A percentile compares a stretch with the other conserved stretches of the same genome.
Conservation (phyloP, 2,329 filamentous ascomycete species). For the Colletotrichum horii region DNA sequence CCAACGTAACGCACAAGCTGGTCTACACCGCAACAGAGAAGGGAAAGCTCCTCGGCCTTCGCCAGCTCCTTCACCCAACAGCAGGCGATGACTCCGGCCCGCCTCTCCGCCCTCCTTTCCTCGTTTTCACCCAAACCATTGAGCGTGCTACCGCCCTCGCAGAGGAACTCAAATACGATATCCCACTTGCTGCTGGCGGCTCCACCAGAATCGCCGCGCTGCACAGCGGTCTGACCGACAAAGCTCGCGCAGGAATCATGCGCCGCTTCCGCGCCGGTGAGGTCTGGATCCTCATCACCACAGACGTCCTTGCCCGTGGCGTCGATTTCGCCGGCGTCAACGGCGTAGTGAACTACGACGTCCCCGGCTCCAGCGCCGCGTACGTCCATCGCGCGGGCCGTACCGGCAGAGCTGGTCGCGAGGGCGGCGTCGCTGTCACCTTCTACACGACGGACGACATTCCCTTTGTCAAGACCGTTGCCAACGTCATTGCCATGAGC, state of each 20-base stretch:
- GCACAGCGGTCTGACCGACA: constrained; percentile 83
- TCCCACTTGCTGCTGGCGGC: constrained; percentile 86
- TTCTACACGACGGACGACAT: constrained; percentile 97
- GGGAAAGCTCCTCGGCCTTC: constrained; percentile 89
- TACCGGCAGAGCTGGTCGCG: constrained; percentile 85
- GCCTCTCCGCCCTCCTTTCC: constrained; percentile 81
- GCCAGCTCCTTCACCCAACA: constrained; percentile 84
- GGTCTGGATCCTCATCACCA: constrained; percentile 96
- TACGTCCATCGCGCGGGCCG: constrained; percentile 95
- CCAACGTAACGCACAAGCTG: constrained; percentile 88
- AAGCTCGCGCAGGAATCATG: constrained; percentile 80
- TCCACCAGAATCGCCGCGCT: constrained; percentile 85
- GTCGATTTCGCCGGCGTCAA: constrained; percentile 96
- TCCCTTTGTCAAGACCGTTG: constrained; percentile 85
- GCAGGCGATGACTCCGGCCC: constrained; percentile 60
- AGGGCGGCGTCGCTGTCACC: constrained; percentile 89
- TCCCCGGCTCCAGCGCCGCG: constrained; percentile 85
- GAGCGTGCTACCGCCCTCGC: constrained; percentile 86
- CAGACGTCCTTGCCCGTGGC: constrained; percentile 88
- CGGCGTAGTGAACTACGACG: constrained; percentile 96
- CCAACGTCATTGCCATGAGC: constrained; percentile 86
- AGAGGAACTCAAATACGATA: constrained; percentile 92
- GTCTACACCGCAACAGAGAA: constrained; percentile 91
- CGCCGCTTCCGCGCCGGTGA: constrained; percentile 88
- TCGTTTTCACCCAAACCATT: constrained; percentile 97